These are phyloP conservation scores for Xanthoconium stramineum DNA, from an alignment of 768 basidiomycete species.

Conservation along the genomic window DNA sequence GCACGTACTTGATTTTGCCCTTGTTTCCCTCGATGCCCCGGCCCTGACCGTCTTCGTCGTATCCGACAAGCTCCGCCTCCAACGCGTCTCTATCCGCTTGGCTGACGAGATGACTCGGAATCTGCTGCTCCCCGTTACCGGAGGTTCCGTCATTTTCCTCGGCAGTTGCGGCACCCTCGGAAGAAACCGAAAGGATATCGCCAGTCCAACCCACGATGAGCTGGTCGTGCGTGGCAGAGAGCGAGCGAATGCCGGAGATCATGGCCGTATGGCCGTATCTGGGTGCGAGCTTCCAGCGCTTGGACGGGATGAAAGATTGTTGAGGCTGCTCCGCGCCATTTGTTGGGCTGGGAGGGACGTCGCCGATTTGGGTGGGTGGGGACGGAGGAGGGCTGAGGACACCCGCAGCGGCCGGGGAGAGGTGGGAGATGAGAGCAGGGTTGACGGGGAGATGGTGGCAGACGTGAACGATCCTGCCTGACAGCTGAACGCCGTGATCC, in stretches of 20 bases:
- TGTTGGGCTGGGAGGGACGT: constrained; percentile 41
- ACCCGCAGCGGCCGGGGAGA: constrained; percentile 36
- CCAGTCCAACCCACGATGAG: constrained; percentile 94
- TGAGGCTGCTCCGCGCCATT: constrained; percentile 3
- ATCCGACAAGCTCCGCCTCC: constrained; percentile 59
- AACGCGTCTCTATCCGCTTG: constrained; percentile 64
- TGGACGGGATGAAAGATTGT: constrained; percentile 16
- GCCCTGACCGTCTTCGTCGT: constrained; percentile 38
- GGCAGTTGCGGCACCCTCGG: constrained; percentile 31
- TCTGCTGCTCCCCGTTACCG: constrained; percentile 29
- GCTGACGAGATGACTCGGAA: constrained; percentile 51
- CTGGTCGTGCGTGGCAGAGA: constrained; percentile 84
- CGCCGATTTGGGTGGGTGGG: constrained; percentile 57
- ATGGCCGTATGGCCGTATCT: constrained; percentile 93
- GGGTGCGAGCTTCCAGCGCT: constrained; percentile 70
- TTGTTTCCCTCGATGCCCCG: constrained; percentile 47
- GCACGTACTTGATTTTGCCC: constrained; percentile 69
- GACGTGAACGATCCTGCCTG: constrained; percentile 89
- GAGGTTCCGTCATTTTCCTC: constrained; percentile 15
- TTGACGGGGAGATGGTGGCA: constrained; percentile 85
- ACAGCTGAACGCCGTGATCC: constrained; percentile 67
- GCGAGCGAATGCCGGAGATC: constrained; percentile 87
- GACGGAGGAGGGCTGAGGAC: constrained; percentile 76
- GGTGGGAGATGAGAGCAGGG: constrained; percentile 51
- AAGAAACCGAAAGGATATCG: constrained; percentile 58